Conservation (phyloP, 2,329 filamentous ascomycete genomes). For the Alternaria conjuncta region DNA sequence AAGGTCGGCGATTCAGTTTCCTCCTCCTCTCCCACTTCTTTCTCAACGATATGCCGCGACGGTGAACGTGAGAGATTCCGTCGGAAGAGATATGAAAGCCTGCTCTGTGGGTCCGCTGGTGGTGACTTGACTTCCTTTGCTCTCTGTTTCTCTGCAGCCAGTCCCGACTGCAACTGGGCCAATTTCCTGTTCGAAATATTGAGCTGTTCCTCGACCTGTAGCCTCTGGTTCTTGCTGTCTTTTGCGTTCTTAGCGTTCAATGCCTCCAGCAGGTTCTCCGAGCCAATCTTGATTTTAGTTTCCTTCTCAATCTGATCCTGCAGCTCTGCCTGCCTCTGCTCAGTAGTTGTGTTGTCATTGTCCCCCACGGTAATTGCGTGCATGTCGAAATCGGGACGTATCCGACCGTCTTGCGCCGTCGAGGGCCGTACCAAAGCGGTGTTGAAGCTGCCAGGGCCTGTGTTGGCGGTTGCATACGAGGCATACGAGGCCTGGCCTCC, state of each 20-base stretch:
- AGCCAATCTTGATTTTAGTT: slow-evolving; percentile 96
- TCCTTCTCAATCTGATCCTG: slow-evolving; percentile 91
- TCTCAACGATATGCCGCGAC: slow-evolving; percentile 52
- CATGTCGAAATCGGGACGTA: slow-evolving; percentile 63
- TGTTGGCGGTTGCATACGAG: slow-evolving; percentile 69
- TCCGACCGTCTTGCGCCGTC: slow-evolving; percentile 67
- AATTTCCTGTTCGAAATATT: slow-evolving; percentile 82
- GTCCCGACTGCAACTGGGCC: slow-evolving; percentile 63
- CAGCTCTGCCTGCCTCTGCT: slow-evolving; percentile 76
- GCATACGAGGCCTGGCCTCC: slow-evolving; percentile 68
- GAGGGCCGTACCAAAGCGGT: slow-evolving; percentile 77
- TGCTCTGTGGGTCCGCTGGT: slow-evolving; percentile 56
- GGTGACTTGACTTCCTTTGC: slow-evolving; percentile 60
- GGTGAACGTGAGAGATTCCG: slow-evolving; percentile 62
- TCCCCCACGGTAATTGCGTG: slow-evolving; percentile 64
- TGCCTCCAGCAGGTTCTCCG: slow-evolving; percentile 96
- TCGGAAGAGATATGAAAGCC: slow-evolving; percentile 65
- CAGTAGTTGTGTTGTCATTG: slow-evolving; percentile 65
- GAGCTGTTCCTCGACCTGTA: slow-evolving; percentile 77
- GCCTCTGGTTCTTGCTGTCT: slow-evolving; percentile 75
- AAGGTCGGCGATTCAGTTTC: slow-evolving; percentile 87
- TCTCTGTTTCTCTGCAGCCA: slow-evolving; percentile 66
- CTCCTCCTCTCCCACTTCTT: slow-evolving; percentile 70
- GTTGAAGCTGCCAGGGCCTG: slow-evolving; percentile 80
- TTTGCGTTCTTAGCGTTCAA: slow-evolving; percentile 94